Evolutionary conservation across 2,329 filamentous ascomycete genomes (phyloP).

Genomic region (Fusarium sp.): DNA sequence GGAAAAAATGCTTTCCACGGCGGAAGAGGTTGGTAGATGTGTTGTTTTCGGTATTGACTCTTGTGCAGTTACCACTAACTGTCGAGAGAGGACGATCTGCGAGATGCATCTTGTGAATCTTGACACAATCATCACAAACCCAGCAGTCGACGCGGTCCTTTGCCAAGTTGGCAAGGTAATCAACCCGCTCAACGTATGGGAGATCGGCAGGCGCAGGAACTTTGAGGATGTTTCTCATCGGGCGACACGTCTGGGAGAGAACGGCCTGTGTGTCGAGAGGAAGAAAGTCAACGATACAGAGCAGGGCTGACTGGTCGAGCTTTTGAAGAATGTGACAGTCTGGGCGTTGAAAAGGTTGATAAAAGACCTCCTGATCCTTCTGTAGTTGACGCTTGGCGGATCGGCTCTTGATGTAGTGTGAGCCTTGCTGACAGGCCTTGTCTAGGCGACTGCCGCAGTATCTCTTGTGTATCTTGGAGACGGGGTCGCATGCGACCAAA

Average conservation of each 20-base stretch:
- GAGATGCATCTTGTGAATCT: neutral
- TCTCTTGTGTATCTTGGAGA: neutral
- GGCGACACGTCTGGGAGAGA: neutral
- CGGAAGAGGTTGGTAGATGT: neutral
- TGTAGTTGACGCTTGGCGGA: neutral
- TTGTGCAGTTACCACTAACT: neutral
- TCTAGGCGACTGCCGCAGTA: neutral
- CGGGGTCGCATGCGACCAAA: neutral
- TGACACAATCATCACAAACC: neutral
- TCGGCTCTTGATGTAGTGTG: neutral
- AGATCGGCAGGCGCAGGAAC: neutral
- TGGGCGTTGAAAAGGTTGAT: neutral
- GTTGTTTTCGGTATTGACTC: neutral
- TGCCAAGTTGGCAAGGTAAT: neutral
- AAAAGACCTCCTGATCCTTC: neutral
- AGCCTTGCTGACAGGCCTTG: neutral
- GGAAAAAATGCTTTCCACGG: neutral
- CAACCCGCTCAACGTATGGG: neutral
- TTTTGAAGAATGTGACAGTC: neutral
- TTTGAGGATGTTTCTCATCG: neutral
- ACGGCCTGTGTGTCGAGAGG: neutral
- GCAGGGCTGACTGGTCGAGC: neutral
- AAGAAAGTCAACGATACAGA: neutral
- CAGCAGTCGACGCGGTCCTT: neutral
- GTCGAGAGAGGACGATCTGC: neutral